phyloP scores from a whole-genome alignment of 805 yeast species.

The Kregervanrija fluxuum region DNA sequence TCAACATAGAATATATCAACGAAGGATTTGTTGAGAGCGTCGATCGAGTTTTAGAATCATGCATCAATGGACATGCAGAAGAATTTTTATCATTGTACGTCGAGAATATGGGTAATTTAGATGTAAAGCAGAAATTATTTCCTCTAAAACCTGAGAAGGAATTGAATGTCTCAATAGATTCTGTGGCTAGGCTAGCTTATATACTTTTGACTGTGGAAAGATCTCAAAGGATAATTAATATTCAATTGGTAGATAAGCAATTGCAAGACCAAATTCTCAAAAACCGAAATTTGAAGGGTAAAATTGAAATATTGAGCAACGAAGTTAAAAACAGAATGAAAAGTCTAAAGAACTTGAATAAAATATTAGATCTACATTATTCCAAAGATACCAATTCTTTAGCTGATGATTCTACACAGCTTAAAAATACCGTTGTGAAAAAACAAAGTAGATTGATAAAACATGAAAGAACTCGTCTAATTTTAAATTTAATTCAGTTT shows the following conservation, averaged over 20 bases:
- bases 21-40: constrained; percentile 15
- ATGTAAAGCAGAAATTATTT: neutral
- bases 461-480: neutral
- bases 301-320: neutral
- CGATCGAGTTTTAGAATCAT: constrained; percentile 16
- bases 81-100: constrained; percentile 13
- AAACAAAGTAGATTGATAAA: neutral
- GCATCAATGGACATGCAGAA: constrained; percentile 20
- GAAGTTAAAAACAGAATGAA: neutral
- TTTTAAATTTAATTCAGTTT: neutral
- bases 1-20: constrained; percentile 16
- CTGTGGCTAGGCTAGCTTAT: constrained; percentile 25
- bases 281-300: constrained; percentile 6
- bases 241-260: constrained; percentile 7
- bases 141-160: neutral
- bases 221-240: constrained; percentile 11
- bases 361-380: neutral
- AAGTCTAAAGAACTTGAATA: neutral
- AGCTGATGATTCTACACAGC: neutral
- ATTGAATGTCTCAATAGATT: constrained; percentile 12
- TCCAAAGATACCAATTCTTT: neutral
- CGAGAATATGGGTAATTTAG: neutral
- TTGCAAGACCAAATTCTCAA: constrained; percentile 5
- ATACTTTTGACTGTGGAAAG: constrained; percentile 26
- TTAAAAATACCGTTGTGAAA: neutral